Evolutionary conservation across 2,329 filamentous ascomycete genomes (phyloP).

Genomic region (Aschersonia sp.): DNA sequence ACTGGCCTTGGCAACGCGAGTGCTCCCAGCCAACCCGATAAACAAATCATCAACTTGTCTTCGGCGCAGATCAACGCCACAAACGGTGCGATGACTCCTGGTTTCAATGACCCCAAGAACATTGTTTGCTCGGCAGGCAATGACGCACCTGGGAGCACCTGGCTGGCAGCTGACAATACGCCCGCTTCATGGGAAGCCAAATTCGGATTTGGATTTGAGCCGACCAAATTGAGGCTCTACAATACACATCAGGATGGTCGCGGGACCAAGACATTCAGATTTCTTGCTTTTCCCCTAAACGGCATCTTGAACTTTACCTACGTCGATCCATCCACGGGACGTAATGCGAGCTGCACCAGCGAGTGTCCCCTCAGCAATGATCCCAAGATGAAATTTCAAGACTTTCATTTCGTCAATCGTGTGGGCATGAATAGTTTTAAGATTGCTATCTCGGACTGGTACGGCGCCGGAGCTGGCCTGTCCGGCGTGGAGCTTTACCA

Average conservation of each 20-base stretch:
- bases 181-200: slow-evolving; percentile 72
- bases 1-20: slow-evolving; percentile 74
- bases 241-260: slow-evolving; percentile 76
- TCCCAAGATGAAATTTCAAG: slow-evolving; percentile 53
- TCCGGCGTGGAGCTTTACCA: slow-evolving; percentile 78
- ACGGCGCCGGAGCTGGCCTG: slow-evolving; percentile 72
- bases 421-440: slow-evolving; percentile 82
- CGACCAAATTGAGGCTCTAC: slow-evolving; percentile 74
- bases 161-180: slow-evolving; percentile 58
- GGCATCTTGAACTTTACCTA: slow-evolving; percentile 97
- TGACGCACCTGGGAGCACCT: slow-evolving; percentile 63
- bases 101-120: slow-evolving; percentile 62
- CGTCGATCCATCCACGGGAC: slow-evolving; percentile 56
- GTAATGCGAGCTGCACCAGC: slow-evolving; percentile 59
- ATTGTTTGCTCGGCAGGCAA: slow-evolving; percentile 61
- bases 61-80: slow-evolving; percentile 59
- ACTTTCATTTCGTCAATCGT: slow-evolving; percentile 78
- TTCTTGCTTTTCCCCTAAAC: slow-evolving; percentile 68
- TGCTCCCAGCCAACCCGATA: slow-evolving; percentile 48
- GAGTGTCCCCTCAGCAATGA: slow-evolving; percentile 73
- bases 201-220: slow-evolving; percentile 73
- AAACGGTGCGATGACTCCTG: slow-evolving; percentile 43
- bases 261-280: slow-evolving; percentile 79
- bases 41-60: slow-evolving; percentile 71
- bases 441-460: slow-evolving; percentile 76